Evolutionary conservation across 176 grass and related monocot species (phyloP), one percentile per base, ranked within the genome.

Genomic region (Miscanthus lutarioriparius): DNA sequence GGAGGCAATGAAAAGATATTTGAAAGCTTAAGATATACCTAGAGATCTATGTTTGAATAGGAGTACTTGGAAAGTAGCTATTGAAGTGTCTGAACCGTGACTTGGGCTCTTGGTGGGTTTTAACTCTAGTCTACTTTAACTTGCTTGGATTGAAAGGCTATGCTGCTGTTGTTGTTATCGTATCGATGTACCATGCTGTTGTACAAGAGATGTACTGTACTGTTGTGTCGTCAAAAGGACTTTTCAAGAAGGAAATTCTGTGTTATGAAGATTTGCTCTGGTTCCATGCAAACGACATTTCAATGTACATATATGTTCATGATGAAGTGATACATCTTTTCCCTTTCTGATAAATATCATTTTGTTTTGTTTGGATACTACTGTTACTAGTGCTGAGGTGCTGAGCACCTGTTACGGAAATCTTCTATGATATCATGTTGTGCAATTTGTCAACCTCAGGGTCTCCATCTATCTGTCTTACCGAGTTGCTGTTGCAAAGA

Each of bases 181-280:
- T 67, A 64, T 69, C 22, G 28, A 30, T 76, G 51, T 84, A 69
- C 35, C 54, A 80, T 86, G 61, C 10, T 70, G 49, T 44, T 83
- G 40, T 84, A 40, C 25, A 69, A 76, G 63, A 59, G 73, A 80
- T 62, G 62, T 68, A 69, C 58, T 68, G 40, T 7, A 2, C 20
- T 61, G 30, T 59, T 58, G 49, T 87, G 22, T 79, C 0, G 5
- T 75, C 11, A 23, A 76, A 84, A 28, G 38, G 23, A 80, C 22
- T 84, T 40, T 75, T 45, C 72, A 74, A 51, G 14, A 74, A 63
- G 63, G 70, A 63, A 65, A 43, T 56, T 47, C 22, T 58, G 35
- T 91, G 62, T 28, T 72, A 27, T 80, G 79, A 43, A 74, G 30
- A 68, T 91, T 10, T 81, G 73, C 47, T 38, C 1, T 49, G n/a